phyloP scores from a whole-genome alignment of 352 stramenopile genomes.

The Phytophthora multivora region DNA sequence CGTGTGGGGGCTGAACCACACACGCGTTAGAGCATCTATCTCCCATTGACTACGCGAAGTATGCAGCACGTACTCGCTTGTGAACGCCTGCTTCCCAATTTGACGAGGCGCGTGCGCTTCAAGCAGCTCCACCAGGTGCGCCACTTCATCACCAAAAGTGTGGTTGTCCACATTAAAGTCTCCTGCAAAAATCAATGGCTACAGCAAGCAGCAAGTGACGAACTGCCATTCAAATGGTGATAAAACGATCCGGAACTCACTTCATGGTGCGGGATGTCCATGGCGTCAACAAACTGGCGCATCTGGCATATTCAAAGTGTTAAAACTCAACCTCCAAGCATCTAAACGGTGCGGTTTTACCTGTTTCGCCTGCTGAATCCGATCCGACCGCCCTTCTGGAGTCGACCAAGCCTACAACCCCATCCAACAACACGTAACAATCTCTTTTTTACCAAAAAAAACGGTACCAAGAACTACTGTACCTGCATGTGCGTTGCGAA shows the following conservation, averaged over 20 bases:
- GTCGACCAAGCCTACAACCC: conserved; percentile 74
- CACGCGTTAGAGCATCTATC: background rate
- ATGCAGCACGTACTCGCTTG: conserved; percentile 68
- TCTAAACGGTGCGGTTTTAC: conserved; percentile 22
- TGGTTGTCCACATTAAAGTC: conserved; percentile 89
- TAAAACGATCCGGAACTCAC: conserved; percentile 25
- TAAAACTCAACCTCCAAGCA: background rate
- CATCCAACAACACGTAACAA: background rate
- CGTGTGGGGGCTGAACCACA: conserved; percentile 55
- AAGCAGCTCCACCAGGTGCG: conserved; percentile 62
- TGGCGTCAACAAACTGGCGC: conserved; percentile 61
- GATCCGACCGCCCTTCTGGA: conserved; percentile 56
- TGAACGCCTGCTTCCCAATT: conserved; percentile 67
- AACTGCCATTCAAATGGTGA: background rate
- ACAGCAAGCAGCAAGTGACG: conserved; percentile 1
- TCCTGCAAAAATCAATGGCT: conserved; percentile 80
- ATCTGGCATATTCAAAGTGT: conserved; percentile 38
- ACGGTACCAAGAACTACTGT: background rate
- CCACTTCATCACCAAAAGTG: conserved; percentile 73
- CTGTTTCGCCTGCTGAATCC: conserved; percentile 71
- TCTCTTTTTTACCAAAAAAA: background rate
- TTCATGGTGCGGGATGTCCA: conserved; percentile 71
- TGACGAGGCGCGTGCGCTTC: conserved; percentile 47
- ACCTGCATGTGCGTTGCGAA: conserved; percentile 89
- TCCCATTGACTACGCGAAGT: background rate